Conservation (phyloP, 352 stramenopile species). For the Pelagophyceae sp. region DNA sequence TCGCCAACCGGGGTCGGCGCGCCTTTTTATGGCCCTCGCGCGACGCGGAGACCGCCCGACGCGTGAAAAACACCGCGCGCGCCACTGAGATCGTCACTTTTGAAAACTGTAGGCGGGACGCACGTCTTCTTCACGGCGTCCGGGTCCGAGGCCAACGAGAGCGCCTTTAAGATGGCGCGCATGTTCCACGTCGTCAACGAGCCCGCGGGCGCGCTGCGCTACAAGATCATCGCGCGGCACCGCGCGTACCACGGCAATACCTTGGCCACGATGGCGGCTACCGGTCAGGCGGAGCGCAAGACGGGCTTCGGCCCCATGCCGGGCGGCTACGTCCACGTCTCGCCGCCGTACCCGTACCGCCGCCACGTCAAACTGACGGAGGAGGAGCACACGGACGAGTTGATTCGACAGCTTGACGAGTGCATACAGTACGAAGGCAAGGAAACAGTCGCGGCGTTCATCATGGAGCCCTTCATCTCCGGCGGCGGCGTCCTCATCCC, state of each 20-base stretch:
- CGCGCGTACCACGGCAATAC: conserved; percentile 74
- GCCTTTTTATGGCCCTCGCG: too few species aligned
- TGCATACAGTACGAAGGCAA: conserved; percentile 73
- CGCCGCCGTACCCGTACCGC: conserved; percentile 43
- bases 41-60: too few species aligned
- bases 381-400: conserved; percentile 19
- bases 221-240: conserved; percentile 70
- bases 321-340: conserved; percentile 57
- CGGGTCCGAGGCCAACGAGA: conserved; percentile 73
- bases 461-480: conserved; percentile 71
- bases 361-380: conserved; percentile 60
- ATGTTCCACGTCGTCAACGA: conserved; percentile 53
- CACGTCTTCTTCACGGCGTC: conserved; percentile 71
- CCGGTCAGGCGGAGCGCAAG: conserved; percentile 44
- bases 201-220: conserved; percentile 30
- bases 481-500: conserved; percentile 68
- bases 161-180: conserved; percentile 76
- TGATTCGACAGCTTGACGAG: conserved; percentile 54
- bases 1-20: conserved; percentile 70
- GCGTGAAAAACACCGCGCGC: too few species aligned
- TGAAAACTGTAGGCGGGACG: not conserved
- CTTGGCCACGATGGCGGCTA: conserved; percentile 71
- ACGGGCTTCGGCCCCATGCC: conserved; percentile 57
- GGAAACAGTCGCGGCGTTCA: conserved; percentile 63
- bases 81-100: too few species aligned